Base-by-base conservation (phyloP, 1,139 yeast species). In the Suhomyces chickasaworum region DNA sequence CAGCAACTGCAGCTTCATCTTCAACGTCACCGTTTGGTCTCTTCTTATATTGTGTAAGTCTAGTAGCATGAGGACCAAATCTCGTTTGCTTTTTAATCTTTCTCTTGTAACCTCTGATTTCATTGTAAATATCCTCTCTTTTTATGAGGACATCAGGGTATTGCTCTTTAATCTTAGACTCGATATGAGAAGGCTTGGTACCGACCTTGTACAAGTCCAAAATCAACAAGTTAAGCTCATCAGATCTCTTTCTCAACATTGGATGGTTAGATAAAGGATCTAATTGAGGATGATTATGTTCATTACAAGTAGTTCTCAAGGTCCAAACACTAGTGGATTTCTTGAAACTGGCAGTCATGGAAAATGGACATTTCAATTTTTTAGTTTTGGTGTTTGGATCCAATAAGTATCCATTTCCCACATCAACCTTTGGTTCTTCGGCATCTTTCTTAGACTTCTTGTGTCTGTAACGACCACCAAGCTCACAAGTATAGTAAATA, bases 401-500 rank as follows among this genome's bases (percentile, higher is more conserved):
- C 50, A 73, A 56, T 45, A 71, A 60, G 54, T 71, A 73, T 4
- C 69, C 73, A 46, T 67, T 69, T 33, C 66, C 73, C 27, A 64
- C 59, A 39, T 65, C 75, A 23, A 61, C 58, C 54, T 56, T 59
- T 49, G 44, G 56, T 44, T 50, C 51, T 47, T 63, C 66, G 44
- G 54, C 45, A 22, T 58, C 65, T 54, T 67, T 64, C 52, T 71
- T 72, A 49, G 69, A 67, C 60, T 77, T 76, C 56, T 79, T 79
- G 56, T 78, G 83, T 49, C 84, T 68, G 57, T 79, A 79, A 36
- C 78, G 68, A 20, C 84, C 84, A 37, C 84, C 84, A 39, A 79
- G 66, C 61, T 79, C 84, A 60, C 84, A 80, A n/a, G 83, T 79
- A 60, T 78, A 80, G 60, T 80, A 80, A 50, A 80, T 80, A 34